phyloP scores from a whole-genome alignment of 2,329 filamentous ascomycete species.

The Corinectria fuckeliana region DNA sequence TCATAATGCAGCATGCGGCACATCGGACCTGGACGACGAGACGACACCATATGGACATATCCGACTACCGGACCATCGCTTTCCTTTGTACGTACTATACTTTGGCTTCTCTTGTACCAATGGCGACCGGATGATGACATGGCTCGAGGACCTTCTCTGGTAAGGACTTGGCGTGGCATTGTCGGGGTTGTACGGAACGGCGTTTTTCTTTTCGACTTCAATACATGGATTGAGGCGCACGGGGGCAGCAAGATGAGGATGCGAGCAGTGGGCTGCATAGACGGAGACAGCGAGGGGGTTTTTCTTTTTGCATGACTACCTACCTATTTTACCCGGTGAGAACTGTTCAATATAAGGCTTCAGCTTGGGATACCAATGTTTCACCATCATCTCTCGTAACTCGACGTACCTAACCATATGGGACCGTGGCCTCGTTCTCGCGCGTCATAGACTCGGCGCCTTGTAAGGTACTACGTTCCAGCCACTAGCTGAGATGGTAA shows the following conservation, averaged over 20 bases:
- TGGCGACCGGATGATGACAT: slow-evolving; percentile 26
- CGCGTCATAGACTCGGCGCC: not conserved
- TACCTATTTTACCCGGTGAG: slow-evolving; percentile 21
- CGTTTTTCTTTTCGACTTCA: slow-evolving; percentile 27
- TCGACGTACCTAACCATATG: not conserved
- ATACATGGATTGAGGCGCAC: slow-evolving; percentile 31
- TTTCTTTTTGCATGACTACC: slow-evolving; percentile 33
- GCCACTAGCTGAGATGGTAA: not conserved
- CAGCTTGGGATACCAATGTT: not conserved
- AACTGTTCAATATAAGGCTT: slow-evolving; percentile 19
- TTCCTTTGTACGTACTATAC: slow-evolving; percentile 41
- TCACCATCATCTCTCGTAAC: not conserved
- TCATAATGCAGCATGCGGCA: slow-evolving; percentile 42
- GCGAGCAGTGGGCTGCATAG: slow-evolving; percentile 38
- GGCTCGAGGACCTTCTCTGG: slow-evolving; percentile 15
- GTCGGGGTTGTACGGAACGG: slow-evolving; percentile 29
- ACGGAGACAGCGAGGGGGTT: slow-evolving; percentile 20
- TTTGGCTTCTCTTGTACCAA: slow-evolving; percentile 37
- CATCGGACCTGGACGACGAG: slow-evolving; percentile 37
- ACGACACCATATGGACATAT: slow-evolving; percentile 43
- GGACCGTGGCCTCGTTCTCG: not conserved
- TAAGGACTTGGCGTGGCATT: slow-evolving; percentile 20
- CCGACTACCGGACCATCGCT: slow-evolving; percentile 32
- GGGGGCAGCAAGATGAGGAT: slow-evolving; percentile 24
- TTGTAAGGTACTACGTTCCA: not conserved